Conservation (phyloP, 352 stramenopile species). For the Pythium myriotylum region DNA sequence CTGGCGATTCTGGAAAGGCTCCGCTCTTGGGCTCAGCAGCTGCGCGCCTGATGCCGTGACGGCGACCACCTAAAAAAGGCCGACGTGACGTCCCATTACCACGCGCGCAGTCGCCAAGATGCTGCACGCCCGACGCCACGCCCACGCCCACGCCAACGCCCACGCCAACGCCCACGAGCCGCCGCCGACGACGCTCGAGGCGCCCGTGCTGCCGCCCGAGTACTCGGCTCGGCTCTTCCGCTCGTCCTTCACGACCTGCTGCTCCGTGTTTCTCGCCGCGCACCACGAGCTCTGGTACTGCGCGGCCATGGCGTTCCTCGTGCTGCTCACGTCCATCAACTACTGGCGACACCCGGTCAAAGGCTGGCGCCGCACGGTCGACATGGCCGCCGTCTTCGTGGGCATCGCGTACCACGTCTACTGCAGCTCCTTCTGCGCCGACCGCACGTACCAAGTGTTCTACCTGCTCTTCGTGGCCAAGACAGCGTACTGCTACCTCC, state of each 20-base stretch:
- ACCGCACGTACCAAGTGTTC: slow-evolving; percentile 54
- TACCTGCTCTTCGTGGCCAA: slow-evolving; percentile 73
- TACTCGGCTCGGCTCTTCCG: slow-evolving; percentile 75
- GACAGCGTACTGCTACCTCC: slow-evolving; percentile 72
- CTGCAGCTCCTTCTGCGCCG: slow-evolving; percentile 51
- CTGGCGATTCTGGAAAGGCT: slow-evolving; percentile 3
- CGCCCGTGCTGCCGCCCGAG: slow-evolving; percentile 60
- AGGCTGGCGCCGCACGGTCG: slow-evolving; percentile 72
- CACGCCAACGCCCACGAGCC: not conserved
- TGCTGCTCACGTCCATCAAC: slow-evolving; percentile 85
- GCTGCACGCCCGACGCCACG: not conserved
- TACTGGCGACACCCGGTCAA: slow-evolving; percentile 77
- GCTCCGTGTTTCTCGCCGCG: slow-evolving; percentile 58
- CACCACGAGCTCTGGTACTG: slow-evolving; percentile 67
- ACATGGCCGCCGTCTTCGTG: slow-evolving; percentile 67
- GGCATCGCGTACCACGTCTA: slow-evolving; percentile 72
- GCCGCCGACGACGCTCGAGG: not conserved
- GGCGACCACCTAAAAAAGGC: slow-evolving; percentile 18
- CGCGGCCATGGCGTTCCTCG: slow-evolving; percentile 57
- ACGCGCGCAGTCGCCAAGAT: not conserved
- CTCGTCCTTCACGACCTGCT: slow-evolving; percentile 71
- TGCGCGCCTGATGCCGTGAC: slow-evolving; percentile 8
- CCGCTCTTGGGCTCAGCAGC: slow-evolving; percentile 4
- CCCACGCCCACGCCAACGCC: not conserved
- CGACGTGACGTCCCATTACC: not conserved